Conservation (phyloP, 345 rosid genomes). For the Aethionema arabicum region DNA sequence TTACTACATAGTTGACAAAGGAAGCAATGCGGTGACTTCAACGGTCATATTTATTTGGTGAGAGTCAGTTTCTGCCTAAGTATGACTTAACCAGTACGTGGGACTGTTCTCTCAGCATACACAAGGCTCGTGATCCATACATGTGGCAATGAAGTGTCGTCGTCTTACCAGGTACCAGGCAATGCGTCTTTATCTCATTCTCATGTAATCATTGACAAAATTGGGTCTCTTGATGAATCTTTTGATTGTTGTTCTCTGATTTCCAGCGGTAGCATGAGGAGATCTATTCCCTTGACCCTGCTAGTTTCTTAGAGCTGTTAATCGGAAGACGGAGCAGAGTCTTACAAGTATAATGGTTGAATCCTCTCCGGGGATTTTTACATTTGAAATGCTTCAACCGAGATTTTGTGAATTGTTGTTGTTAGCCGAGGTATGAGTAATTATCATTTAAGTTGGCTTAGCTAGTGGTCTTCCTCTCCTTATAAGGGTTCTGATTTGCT, state of each 20-base stretch:
- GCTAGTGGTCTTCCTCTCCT: constrained; percentile 12
- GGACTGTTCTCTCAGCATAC: no score
- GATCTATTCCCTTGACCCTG: constrained; percentile 57
- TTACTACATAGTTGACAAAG: no score
- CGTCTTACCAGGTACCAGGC: constrained; percentile 33
- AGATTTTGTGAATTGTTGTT: constrained; percentile 64
- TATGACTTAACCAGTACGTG: no score
- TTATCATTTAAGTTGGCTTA: constrained; percentile 40
- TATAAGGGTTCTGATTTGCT: constrained; percentile 12
- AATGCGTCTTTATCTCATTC: background rate
- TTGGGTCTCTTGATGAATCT: background rate
- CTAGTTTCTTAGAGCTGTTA: constrained; percentile 54
- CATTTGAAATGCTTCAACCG: constrained; percentile 83
- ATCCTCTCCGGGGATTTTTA: constrained; percentile 62
- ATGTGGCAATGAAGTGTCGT: no score
- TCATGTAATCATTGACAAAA: background rate
- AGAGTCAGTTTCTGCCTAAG: no score
- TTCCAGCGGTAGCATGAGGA: constrained; percentile 75
- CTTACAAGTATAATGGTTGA: constrained; percentile 61
- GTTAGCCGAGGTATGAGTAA: constrained; percentile 62
- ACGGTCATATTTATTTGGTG: no score
- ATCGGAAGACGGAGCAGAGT: constrained; percentile 58
- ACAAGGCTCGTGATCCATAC: no score
- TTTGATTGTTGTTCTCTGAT: constrained; percentile 10
- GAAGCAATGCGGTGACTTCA: no score